Conservation (phyloP, 129 eudicot species). For the Dittrichia graveolens region DNA sequence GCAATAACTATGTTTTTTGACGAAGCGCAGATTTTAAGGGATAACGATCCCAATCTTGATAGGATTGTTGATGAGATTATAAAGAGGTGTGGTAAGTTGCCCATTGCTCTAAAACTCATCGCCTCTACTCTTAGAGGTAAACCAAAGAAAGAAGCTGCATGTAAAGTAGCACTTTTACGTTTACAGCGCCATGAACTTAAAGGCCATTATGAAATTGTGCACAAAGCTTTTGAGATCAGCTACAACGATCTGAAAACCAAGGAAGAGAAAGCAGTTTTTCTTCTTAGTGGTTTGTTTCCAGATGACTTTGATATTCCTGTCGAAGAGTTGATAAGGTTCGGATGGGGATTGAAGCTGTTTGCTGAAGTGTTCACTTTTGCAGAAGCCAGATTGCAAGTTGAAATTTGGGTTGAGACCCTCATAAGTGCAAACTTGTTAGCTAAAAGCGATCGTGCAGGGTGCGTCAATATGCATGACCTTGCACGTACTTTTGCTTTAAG, state of each 20-base stretch:
- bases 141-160: not conserved
- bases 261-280: not conserved
- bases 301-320: not conserved
- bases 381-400: not conserved
- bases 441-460: no score
- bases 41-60: not conserved
- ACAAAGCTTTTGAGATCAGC: not conserved
- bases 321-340: not conserved
- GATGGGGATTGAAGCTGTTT: not conserved
- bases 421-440: not conserved
- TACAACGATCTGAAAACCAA: not conserved
- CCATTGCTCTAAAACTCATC: not conserved
- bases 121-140: not conserved
- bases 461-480: no score
- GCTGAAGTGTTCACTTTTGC: not conserved
- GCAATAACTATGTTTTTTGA: not conserved
- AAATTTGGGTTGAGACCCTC: not conserved
- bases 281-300: not conserved
- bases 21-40: not conserved
- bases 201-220: not conserved
- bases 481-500: no score
- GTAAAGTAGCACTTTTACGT: not conserved
- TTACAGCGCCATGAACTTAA: not conserved
- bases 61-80: not conserved
- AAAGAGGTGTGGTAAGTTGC: not conserved